Conservation (phyloP, 2,329 filamentous ascomycete species). For the Cordyceps militaris region DNA sequence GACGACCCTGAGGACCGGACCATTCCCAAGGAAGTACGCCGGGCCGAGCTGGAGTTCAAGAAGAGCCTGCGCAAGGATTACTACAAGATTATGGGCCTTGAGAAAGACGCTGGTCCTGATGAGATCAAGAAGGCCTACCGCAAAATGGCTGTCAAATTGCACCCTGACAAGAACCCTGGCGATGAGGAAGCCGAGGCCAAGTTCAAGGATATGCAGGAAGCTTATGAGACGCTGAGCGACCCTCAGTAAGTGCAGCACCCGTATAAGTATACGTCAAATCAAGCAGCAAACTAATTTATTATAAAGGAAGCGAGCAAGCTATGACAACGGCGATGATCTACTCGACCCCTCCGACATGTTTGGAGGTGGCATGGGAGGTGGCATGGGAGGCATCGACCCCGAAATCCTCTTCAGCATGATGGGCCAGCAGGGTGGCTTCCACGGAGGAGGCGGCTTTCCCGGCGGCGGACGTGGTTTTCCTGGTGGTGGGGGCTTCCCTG, state of each 20-base stretch:
- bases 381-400: slow-evolving; percentile 64
- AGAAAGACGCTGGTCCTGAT: slow-evolving; percentile 75
- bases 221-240: slow-evolving; percentile 92
- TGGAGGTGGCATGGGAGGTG: slow-evolving; percentile 57
- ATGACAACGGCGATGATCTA: slow-evolving; percentile 88
- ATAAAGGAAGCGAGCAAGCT: slow-evolving; percentile 72
- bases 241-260: slow-evolving; percentile 60
- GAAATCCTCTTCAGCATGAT: slow-evolving; percentile 82
- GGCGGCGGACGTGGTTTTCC: slow-evolving; percentile 40
- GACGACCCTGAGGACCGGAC: slow-evolving; percentile 73
- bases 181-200: slow-evolving; percentile 77
- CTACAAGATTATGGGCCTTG: slow-evolving; percentile 90
- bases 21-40: slow-evolving; percentile 77
- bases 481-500: slow-evolving; percentile 43
- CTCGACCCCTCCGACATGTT: slow-evolving; percentile 86
- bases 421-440: slow-evolving; percentile 54
- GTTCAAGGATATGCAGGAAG: slow-evolving; percentile 98
- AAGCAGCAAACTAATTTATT: slow-evolving; percentile 27
- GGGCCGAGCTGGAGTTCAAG: slow-evolving; percentile 91
- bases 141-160: slow-evolving; percentile 86
- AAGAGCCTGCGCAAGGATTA: slow-evolving; percentile 97
- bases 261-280: slow-evolving; percentile 10
- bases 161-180: slow-evolving; percentile 95
- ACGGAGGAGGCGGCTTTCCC: slow-evolving; percentile 44
- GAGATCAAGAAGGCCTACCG: slow-evolving; percentile 97